Base-by-base conservation (phyloP, 352 stramenopile genomes). In the Hyaloperonospora brassicae region DNA sequence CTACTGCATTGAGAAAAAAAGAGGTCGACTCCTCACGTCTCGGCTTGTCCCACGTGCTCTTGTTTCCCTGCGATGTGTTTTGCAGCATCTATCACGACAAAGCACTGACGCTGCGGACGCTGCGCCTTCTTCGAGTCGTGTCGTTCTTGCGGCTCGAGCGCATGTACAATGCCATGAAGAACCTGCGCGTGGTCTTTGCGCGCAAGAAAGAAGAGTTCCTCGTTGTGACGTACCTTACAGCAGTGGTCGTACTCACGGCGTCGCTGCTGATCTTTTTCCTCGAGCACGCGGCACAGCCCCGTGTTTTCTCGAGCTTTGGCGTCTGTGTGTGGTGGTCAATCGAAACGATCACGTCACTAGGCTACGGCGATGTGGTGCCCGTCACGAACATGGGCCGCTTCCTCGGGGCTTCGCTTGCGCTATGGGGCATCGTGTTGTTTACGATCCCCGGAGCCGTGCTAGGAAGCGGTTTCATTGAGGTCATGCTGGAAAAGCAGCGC, bases 321-420 rank as follows among this genome's bases (percentile, higher is more conserved):
- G 61, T 72, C 5, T 76, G 61, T 34, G 56, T 76, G 14, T 86
- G 76, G 76, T 86, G 76, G 76, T 62, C 72, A 0, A 50, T 86
- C 10, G 74, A 82, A 55, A 86, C 76, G 1, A 84, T 85, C 59
- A 85, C 76, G 22, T 86, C 76, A 13, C 74, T 86, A 9, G 76
- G 76, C 12, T 86, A 86, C 35, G 76, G 76, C 21, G 76, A 86
- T 39, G 62, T 82, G 8, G 76, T 86, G 42, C 76, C 76, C 2
- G 52, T 69, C 30, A 85, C 76, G 6, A 50, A 24, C 21, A 52
- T 66, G 7, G 76, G 76, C 0, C 69, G 74, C 12, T 30, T 62
- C 22, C 66, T 86, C 5, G 68, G 66, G 0, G 70, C 70, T 2
- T 59, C 68, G 34, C 62, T 86, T 8, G 74, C 76, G 12, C 36